Conservation (phyloP, 2,329 filamentous ascomycete genomes). For the Cladosporium sp. region DNA sequence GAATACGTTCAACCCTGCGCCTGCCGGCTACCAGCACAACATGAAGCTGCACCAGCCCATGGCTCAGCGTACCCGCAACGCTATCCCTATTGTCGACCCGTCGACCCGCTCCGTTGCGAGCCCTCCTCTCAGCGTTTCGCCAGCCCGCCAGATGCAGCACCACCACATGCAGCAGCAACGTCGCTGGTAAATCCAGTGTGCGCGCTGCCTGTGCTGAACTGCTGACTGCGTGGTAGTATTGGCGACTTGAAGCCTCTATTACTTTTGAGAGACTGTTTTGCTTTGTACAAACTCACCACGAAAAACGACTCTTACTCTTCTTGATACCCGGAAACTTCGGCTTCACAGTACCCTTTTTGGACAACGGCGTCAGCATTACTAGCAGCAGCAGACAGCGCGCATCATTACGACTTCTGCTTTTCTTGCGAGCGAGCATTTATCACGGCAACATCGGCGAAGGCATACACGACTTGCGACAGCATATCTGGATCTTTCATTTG, state of each 20-base stretch:
- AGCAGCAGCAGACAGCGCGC: slow-evolving; percentile 16
- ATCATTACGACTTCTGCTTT: slow-evolving; percentile 18
- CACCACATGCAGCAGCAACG: slow-evolving; percentile 45
- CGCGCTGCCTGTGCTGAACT: slow-evolving; percentile 20
- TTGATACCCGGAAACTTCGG: slow-evolving; percentile 19
- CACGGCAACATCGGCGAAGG: slow-evolving; percentile 17
- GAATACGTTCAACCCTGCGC: slow-evolving; percentile 48
- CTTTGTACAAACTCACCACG: slow-evolving; percentile 15
- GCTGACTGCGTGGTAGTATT: slow-evolving; percentile 4
- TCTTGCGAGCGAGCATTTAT: slow-evolving; percentile 19
- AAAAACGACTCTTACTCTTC: slow-evolving; percentile 18
- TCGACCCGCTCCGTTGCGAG: slow-evolving; percentile 87
- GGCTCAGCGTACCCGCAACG: slow-evolving; percentile 85
- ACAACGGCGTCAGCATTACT: slow-evolving; percentile 17
- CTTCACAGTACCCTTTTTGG: slow-evolving; percentile 19
- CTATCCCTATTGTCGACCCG: slow-evolving; percentile 97
- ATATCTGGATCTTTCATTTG: slow-evolving; percentile 19
- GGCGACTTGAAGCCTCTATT: slow-evolving; percentile 2
- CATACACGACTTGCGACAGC: slow-evolving; percentile 19
- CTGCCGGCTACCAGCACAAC: slow-evolving; percentile 60
- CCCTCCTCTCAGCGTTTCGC: slow-evolving; percentile 73
- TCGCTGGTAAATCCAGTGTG: slow-evolving; percentile 45
- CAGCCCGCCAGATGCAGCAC: slow-evolving; percentile 63
- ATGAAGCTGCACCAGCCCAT: slow-evolving; percentile 90
- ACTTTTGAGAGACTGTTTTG: slow-evolving; percentile 12